Evolutionary conservation across 2,329 filamentous ascomycete genomes (phyloP).

Genomic region (Helicocarpus griseus): DNA sequence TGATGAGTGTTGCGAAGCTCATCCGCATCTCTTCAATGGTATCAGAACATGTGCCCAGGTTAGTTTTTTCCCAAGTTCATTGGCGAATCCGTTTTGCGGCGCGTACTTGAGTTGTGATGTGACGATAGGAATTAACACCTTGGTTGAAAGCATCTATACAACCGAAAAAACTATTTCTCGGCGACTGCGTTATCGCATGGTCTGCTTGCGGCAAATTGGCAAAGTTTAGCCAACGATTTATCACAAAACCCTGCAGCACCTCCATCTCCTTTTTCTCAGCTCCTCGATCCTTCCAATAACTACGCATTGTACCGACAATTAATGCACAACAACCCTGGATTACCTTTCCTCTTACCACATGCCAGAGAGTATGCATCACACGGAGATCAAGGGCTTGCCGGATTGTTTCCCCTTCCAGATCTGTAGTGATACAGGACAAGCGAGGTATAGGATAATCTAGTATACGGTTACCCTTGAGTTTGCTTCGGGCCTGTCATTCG

Average conservation of each 20-base stretch:
- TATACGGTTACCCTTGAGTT: not conserved
- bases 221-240: not conserved
- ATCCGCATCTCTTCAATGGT: conserved; percentile 23
- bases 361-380: conserved; percentile 19
- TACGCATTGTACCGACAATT: conserved; percentile 26
- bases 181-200: conserved; percentile 28
- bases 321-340: conserved; percentile 23
- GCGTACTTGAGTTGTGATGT: not conserved
- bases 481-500: not conserved
- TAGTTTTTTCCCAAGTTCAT: conserved; percentile 7
- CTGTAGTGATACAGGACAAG: conserved; percentile 4
- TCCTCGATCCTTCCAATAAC: conserved; percentile 25
- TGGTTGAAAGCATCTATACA: conserved; percentile 18
- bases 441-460: not conserved
- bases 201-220: conserved; percentile 22
- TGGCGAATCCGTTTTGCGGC: not conserved
- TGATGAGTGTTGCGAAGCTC: conserved; percentile 30
- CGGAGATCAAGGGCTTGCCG: conserved; percentile 7
- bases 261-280: conserved; percentile 12
- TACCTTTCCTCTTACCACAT: conserved; percentile 32
- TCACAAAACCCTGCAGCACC: not conserved
- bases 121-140: conserved; percentile 1
- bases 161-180: conserved; percentile 27
- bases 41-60: conserved; percentile 29
- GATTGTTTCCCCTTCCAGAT: conserved; percentile 11